These are phyloP conservation scores for Alliaria petiolata DNA, from an alignment of 345 rosid genomes.

Conservation along the genomic window DNA sequence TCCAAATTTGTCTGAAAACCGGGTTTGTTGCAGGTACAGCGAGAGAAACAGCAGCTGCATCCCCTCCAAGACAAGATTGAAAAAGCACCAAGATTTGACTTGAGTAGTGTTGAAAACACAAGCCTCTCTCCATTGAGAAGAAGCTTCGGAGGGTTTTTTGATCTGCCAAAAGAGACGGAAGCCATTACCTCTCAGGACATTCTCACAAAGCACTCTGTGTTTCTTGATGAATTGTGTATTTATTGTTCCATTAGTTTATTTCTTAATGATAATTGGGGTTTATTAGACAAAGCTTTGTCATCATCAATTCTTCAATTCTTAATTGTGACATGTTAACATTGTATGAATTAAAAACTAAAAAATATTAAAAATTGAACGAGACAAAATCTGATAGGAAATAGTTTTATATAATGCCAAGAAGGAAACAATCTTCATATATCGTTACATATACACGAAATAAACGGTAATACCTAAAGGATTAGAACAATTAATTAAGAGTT, in stretches of 20 bases:
- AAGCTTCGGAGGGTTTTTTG: conserved; percentile 1
- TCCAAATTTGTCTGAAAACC: neutral
- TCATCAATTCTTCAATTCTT: no score
- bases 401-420: no score
- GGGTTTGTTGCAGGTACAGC: conserved; percentile 27
- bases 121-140: neutral
- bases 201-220: conserved; percentile 6
- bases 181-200: conserved; percentile 13
- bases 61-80: conserved; percentile 50
- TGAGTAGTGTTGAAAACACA: neutral
- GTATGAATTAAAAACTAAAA: no score
- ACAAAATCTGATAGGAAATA: no score
- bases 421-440: no score
- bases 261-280: neutral
- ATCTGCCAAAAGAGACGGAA: conserved; percentile 17
- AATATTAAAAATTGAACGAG: no score
- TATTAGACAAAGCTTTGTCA: no score
- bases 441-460: no score
- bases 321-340: no score
- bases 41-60: conserved; percentile 42
- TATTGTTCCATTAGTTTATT: neutral
- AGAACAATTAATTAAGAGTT: no score
- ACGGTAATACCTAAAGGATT: no score
- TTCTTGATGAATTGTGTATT: conserved; percentile 12
- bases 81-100: conserved; percentile 29